Evolutionary conservation across 2,329 filamentous ascomycete species (phyloP).

Genomic region (Exophiala spinifera): DNA sequence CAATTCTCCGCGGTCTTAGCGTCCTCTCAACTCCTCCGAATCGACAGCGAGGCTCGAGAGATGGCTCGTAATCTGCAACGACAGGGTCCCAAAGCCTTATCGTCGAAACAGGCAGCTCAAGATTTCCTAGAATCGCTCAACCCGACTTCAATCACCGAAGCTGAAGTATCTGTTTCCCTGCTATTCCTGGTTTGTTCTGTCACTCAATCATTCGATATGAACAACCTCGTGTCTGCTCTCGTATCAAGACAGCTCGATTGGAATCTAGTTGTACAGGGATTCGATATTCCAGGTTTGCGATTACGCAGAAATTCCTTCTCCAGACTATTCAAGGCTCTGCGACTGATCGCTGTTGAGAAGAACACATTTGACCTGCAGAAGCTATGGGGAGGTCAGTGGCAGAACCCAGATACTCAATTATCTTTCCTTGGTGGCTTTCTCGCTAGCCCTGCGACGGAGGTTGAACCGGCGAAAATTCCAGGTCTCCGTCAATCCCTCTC

Average conservation of each 20-base stretch:
- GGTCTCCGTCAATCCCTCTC: constrained; percentile 75
- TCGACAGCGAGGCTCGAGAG: constrained; percentile 42
- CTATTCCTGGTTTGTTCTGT: constrained; percentile 65
- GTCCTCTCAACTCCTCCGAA: constrained; percentile 45
- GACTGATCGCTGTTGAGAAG: constrained; percentile 64
- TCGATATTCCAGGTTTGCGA: constrained; percentile 75
- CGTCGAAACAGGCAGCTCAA: constrained; percentile 67
- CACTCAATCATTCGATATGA: constrained; percentile 64
- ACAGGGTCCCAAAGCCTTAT: constrained; percentile 70
- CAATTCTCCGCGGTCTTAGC: constrained; percentile 44
- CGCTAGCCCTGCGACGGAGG: constrained; percentile 67
- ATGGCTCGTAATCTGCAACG: constrained; percentile 66
- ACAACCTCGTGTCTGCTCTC: constrained; percentile 62
- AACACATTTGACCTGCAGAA: constrained; percentile 75
- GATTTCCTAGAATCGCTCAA: constrained; percentile 57
- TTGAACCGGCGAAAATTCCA: constrained; percentile 83
- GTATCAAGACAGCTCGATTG: constrained; percentile 59
- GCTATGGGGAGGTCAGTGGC: constrained; percentile 88
- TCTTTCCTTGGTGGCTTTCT: constrained; percentile 91
- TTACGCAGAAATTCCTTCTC: constrained; percentile 79
- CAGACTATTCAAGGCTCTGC: constrained; percentile 72
- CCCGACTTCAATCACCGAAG: constrained; percentile 67
- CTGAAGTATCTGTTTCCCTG: constrained; percentile 77
- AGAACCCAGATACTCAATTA: constrained; percentile 79
- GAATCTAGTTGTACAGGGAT: constrained; percentile 69